Evolutionary conservation across 192 early-diverging fungal genomes (phyloP).

Genomic region (Geranomyces michiganensis): DNA sequence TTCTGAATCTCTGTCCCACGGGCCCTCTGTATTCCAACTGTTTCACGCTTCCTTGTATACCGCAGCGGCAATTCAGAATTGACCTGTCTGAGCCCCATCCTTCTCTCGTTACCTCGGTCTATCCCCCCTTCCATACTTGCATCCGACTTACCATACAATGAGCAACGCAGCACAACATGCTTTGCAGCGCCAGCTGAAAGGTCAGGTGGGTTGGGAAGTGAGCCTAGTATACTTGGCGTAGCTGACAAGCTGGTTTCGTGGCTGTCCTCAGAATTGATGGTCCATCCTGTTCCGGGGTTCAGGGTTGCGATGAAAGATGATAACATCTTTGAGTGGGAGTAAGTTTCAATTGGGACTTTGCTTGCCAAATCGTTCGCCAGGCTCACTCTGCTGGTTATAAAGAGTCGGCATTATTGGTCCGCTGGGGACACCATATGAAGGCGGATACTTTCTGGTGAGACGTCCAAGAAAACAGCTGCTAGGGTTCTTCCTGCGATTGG

Average conservation of each 20-base stretch:
- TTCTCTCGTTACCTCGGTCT: too few relatives aligned
- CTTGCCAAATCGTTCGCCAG: background rate
- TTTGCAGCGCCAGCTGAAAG: slow-evolving; percentile 51
- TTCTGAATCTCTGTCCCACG: too few relatives aligned
- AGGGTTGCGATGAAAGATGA: slow-evolving; percentile 55
- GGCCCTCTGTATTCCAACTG: too few relatives aligned
- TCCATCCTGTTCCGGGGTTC: slow-evolving; percentile 57
- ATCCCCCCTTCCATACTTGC: background rate
- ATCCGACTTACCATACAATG: background rate
- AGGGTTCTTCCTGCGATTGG: too few relatives aligned
- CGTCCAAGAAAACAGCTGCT: background rate
- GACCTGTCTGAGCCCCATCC: background rate
- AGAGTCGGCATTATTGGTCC: slow-evolving; percentile 64
- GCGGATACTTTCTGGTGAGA: slow-evolving; percentile 58
- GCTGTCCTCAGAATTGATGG: slow-evolving; percentile 45
- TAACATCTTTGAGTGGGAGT: slow-evolving; percentile 61
- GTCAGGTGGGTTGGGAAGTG: slow-evolving; percentile 20
- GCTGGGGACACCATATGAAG: slow-evolving; percentile 54
- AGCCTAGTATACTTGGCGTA: background rate
- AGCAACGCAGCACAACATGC: slow-evolving; percentile 33
- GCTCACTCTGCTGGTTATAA: background rate
- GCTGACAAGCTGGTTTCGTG: background rate
- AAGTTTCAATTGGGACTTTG: slow-evolving; percentile 14
- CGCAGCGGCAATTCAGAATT: too few relatives aligned
- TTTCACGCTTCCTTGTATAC: too few relatives aligned